Evolutionary conservation across 2,329 filamentous ascomycete genomes (phyloP).

Genomic region (Purpureocillium takamizusanense): DNA sequence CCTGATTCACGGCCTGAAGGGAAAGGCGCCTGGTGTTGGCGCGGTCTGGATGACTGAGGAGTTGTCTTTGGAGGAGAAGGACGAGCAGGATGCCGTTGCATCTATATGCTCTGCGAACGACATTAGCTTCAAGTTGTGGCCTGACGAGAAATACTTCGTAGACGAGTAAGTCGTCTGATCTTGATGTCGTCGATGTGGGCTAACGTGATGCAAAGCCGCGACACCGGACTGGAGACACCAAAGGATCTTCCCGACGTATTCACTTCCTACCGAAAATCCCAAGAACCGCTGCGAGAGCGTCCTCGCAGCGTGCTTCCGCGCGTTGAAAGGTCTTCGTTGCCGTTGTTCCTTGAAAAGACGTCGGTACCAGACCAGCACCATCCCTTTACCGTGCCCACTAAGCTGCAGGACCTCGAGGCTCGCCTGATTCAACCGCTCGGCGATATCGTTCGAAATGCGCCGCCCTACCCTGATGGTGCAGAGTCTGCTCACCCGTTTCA

Average conservation of each 20-base stretch:
- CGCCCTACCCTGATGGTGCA: constrained; percentile 41
- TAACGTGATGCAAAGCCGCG: constrained; percentile 39
- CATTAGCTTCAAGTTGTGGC: constrained; percentile 56
- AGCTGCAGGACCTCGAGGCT: constrained; percentile 40
- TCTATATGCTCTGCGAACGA: constrained; percentile 40
- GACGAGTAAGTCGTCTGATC: constrained; percentile 55
- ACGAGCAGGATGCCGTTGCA: constrained; percentile 50
- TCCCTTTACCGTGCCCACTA: constrained; percentile 56
- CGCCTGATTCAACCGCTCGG: constrained; percentile 50
- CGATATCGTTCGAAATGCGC: constrained; percentile 39
- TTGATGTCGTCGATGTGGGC: constrained; percentile 8
- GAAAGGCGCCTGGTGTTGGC: constrained; percentile 37
- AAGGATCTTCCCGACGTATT: constrained; percentile 64
- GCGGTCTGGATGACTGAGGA: constrained; percentile 69
- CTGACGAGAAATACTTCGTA: constrained; percentile 70
- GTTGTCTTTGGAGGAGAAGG: constrained; percentile 58
- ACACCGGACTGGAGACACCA: constrained; percentile 49
- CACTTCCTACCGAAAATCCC: constrained; percentile 62
- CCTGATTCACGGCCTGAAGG: constrained; percentile 42
- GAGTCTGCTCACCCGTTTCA: constrained; percentile 55
- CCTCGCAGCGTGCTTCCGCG: constrained; percentile 49
- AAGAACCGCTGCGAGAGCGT: constrained; percentile 59
- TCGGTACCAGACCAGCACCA: constrained; percentile 46
- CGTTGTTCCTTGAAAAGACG: constrained; percentile 40
- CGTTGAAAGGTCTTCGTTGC: constrained; percentile 42